Base-by-base conservation (phyloP, 495 filamentous ascomycete species). In the Parmelia sp. region DNA sequence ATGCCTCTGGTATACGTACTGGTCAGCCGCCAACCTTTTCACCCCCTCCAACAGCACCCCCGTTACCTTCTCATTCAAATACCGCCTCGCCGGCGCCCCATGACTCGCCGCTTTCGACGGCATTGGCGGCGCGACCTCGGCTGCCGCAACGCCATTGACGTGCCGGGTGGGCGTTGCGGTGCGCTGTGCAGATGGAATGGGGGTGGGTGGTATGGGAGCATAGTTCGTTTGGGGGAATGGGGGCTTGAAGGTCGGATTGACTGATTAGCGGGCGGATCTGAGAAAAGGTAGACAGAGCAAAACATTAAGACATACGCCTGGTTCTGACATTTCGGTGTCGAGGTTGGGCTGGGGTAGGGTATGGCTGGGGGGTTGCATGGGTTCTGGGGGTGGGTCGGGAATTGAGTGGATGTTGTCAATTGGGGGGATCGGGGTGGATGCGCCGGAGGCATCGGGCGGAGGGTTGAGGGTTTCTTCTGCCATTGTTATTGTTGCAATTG, bases 51-150 rank as follows among this genome's bases (percentile, higher is more conserved):
- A 73, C 66, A 98, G 71, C 60, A 87, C 83, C 11, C 87, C 88
- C 21, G 92, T 93, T 61, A 98, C 84, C 71, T 91, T 92, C 71
- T 86, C 80, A 69, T 97, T 97, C 73, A 98, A 77, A 75, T 96
- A 98, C 65, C 89, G 85, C 39, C 94, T 83, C 4, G 90, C 89
- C 7, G 92, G 90, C 1, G 90, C 90, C 47, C 94, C 94, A 69
- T 96, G 91, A 2, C 82, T 75, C 4, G 72, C 66, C 5, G 72
- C 67, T 66, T 70, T 72, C 10, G 75, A 71, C 15, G 76, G 72
- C 60, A 72, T 66, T 37, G 73, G 71, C 39, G 66, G 55, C 21
- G 63, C 55, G 15, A 63, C 29, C 39, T 71, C 62, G 25, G 75
- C 63, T 5, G 65, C 62, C 33, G 73, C 64, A 4, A 63, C 70